Evolutionary conservation across 164 flowering plant genomes (phyloP).

Genomic region (Amborella trichopoda): DNA sequence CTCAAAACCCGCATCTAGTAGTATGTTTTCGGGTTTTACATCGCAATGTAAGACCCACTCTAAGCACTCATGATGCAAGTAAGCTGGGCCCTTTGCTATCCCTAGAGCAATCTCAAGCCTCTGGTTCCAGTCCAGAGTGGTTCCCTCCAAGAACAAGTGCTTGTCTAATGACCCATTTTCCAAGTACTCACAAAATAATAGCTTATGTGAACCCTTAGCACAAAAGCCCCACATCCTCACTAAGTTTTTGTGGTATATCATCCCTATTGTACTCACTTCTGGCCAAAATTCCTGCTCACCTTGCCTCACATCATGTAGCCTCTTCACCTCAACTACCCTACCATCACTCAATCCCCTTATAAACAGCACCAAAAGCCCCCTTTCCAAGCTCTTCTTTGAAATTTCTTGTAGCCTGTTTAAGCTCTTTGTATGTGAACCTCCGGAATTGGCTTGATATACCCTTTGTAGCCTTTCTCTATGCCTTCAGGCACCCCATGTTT

Average conservation of each 20-base stretch:
- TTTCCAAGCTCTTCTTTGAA: constrained; percentile 16
- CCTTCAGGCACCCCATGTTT: not conserved
- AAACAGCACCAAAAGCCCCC: constrained; percentile 18
- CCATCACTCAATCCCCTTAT: constrained; percentile 13
- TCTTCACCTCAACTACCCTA: constrained; percentile 12
- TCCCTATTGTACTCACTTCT: constrained; percentile 14
- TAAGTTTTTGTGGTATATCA: constrained; percentile 17
- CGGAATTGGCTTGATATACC: constrained; percentile 6
- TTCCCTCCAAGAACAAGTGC: constrained; percentile 9
- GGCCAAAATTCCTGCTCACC: constrained; percentile 17
- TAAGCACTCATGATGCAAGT: constrained; percentile 21
- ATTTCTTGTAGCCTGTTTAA: constrained; percentile 12
- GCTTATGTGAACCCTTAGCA: constrained; percentile 2
- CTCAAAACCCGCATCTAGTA: constrained; percentile 11
- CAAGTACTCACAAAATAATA: constrained; percentile 19
- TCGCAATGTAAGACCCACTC: constrained; percentile 15
- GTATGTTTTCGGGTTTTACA: constrained; percentile 15
- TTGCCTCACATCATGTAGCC: constrained; percentile 14
- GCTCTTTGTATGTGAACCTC: constrained; percentile 17
- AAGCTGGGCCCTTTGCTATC: constrained; percentile 12
- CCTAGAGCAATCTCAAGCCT: constrained; percentile 7
- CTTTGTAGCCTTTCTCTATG: constrained; percentile 7
- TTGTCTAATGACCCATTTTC: constrained; percentile 15
- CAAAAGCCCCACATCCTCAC: constrained; percentile 18
- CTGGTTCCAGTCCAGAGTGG: constrained; percentile 10